A percentile compares a stretch with the other conserved stretches of the same genome.
Evolutionary conservation across 495 filamentous ascomycete genomes (phyloP).

Genomic region (Hypoxylon fuscum): DNA sequence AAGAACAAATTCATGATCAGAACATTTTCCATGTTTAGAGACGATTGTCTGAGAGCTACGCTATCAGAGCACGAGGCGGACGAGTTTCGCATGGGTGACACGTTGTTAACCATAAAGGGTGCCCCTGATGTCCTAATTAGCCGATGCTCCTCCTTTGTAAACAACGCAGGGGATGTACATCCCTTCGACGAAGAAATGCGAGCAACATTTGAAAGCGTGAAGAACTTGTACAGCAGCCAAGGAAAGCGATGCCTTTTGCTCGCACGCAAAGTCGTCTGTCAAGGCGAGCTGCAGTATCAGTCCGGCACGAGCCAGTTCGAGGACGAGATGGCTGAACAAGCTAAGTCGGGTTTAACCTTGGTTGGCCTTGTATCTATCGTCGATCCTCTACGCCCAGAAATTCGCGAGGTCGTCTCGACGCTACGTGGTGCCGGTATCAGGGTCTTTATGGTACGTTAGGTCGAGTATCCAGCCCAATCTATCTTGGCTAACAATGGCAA

Average conservation of each 20-base stretch:
- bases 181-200: conserved; percentile 51
- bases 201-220: conserved; percentile 58
- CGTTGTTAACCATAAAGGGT: conserved; percentile 70
- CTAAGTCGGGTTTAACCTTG: conserved; percentile 60
- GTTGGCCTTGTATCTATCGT: conserved; percentile 73
- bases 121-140: conserved; percentile 70
- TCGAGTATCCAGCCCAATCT: conserved; percentile 1
- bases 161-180: conserved; percentile 56
- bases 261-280: conserved; percentile 63
- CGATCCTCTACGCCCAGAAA: conserved; percentile 73
- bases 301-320: conserved; percentile 60
- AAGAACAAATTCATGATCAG: conserved; percentile 81
- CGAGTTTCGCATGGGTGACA: conserved; percentile 50
- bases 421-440: conserved; percentile 69
- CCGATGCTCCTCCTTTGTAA: conserved; percentile 61
- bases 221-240: conserved; percentile 69
- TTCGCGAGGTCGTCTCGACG: conserved; percentile 65
- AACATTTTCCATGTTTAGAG: conserved; percentile 48
- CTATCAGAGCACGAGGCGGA: conserved; percentile 48
- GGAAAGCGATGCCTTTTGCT: conserved; percentile 72
- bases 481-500: conserved; percentile 21
- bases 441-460: conserved; percentile 64
- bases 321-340: conserved; percentile 57
- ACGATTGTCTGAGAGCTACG: conserved; percentile 49
- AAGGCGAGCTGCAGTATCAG: conserved; percentile 43